A percentile compares a stretch with the other conserved stretches of the same genome.
phyloP scores from a whole-genome alignment of 2,329 filamentous ascomycete species.

The Esteya vermicola region DNA sequence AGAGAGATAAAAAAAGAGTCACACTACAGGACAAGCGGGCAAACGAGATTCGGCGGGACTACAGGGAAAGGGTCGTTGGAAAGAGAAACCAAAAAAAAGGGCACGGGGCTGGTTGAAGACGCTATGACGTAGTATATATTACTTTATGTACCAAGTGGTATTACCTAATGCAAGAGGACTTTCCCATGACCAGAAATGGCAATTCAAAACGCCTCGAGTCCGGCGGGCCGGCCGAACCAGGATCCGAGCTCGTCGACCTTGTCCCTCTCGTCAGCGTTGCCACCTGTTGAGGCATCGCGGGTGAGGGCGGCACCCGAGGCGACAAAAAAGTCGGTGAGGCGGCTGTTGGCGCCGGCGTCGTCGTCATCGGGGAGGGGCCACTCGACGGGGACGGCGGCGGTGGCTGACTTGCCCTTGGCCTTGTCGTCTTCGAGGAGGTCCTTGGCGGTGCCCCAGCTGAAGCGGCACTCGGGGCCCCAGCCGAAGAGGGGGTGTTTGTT shows the following conservation, averaged over 20 bases:
- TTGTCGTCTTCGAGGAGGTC: slow-evolving; percentile 71
- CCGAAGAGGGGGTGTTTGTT: slow-evolving; percentile 93
- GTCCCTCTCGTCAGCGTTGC: slow-evolving; percentile 23
- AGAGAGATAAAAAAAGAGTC: too few relatives aligned
- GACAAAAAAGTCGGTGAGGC: slow-evolving; percentile 64
- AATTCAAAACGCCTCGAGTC: slow-evolving; percentile 59
- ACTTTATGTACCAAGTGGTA: background rate
- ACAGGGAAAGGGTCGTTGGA: too few relatives aligned
- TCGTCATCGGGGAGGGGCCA: slow-evolving; percentile 46
- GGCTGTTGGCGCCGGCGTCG: slow-evolving; percentile 48
- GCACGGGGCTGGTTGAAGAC: too few relatives aligned
- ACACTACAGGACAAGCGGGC: too few relatives aligned
- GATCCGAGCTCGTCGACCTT: slow-evolving; percentile 37
- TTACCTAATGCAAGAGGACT: background rate
- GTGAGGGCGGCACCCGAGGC: slow-evolving; percentile 16
- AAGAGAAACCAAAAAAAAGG: too few relatives aligned
- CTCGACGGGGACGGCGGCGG: slow-evolving; percentile 53
- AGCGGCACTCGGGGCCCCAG: slow-evolving; percentile 85
- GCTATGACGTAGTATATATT: background rate
- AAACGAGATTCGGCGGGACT: too few relatives aligned
- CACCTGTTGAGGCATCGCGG: too few relatives aligned
- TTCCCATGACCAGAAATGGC: too few relatives aligned
- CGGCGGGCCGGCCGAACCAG: slow-evolving; percentile 70
- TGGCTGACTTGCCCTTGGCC: background rate
- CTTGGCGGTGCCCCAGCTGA: slow-evolving; percentile 92